phyloP scores from a whole-genome alignment of 257 asterid species.

The Solanum pimpinellifolium region DNA sequence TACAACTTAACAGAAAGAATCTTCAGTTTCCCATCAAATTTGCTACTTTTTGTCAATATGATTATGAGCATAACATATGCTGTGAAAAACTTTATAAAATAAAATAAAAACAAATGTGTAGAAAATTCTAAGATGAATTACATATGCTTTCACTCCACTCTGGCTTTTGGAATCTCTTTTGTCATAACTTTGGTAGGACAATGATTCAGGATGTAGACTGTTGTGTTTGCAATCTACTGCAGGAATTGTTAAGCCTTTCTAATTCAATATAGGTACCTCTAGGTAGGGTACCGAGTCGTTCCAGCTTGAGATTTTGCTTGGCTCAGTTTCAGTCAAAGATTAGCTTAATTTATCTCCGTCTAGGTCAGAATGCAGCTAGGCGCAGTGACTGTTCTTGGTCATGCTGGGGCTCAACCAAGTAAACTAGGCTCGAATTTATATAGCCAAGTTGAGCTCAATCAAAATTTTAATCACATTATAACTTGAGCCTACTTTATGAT shows the following conservation, averaged over 20 bases:
- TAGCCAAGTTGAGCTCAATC: background rate
- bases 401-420: background rate
- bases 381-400: background rate
- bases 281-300: background rate
- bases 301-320: background rate
- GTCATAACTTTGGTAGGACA: background rate
- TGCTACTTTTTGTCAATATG: background rate
- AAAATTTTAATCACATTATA: background rate
- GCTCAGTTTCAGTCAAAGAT: background rate
- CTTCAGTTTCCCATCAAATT: background rate
- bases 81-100: background rate
- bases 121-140: background rate
- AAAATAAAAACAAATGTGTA: background rate
- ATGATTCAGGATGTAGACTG: background rate
- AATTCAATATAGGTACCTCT: background rate
- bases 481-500: background rate
- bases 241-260: background rate
- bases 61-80: background rate
- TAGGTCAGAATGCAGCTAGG: background rate
- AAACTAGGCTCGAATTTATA: background rate
- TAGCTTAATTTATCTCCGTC: background rate
- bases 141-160: background rate
- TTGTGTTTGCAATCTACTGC: background rate
- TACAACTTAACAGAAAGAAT: background rate
- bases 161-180: background rate